Evolutionary conservation across 83 land plant genomes (phyloP).

Genomic region (Thuja plicata): DNA sequence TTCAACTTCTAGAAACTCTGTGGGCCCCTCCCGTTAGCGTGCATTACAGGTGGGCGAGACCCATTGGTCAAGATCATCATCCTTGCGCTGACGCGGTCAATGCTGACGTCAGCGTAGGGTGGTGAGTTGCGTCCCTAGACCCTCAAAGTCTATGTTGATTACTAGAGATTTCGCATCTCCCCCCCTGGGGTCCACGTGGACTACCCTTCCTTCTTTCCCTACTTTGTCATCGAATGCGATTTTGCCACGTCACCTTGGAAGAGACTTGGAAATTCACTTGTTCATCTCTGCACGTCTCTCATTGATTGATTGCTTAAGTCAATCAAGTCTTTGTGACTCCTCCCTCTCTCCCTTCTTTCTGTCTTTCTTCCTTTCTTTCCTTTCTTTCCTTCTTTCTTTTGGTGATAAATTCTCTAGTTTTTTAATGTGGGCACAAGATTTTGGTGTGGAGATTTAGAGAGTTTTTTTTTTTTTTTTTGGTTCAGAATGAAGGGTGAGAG

Average conservation of each 20-base stretch:
- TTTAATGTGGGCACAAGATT: not conserved
- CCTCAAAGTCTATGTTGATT: not conserved
- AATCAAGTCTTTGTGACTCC: not conserved
- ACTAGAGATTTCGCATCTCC: not conserved
- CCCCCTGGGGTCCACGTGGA: not conserved
- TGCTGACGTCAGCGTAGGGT: not conserved
- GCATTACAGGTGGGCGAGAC: not conserved
- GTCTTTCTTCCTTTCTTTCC: no score
- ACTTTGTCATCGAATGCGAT: not conserved
- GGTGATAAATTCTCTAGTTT: not conserved
- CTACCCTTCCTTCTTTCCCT: not conserved
- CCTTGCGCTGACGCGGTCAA: slow-evolving; percentile 6
- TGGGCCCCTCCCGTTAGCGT: not conserved
- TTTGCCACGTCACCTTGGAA: not conserved
- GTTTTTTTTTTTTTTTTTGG: not conserved
- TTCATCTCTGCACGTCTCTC: not conserved
- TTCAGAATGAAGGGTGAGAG: not conserved
- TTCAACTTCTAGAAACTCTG: not conserved
- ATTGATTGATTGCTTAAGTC: not conserved
- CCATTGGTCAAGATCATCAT: not conserved
- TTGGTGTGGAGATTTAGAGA: not conserved
- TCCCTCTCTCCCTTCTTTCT: not conserved
- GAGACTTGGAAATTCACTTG: not conserved
- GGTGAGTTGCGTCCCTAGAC: not conserved
- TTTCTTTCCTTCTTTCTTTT: not conserved